Conservation (phyloP, 1,284 basidiomycete species). For the Ustilago bromivora region DNA sequence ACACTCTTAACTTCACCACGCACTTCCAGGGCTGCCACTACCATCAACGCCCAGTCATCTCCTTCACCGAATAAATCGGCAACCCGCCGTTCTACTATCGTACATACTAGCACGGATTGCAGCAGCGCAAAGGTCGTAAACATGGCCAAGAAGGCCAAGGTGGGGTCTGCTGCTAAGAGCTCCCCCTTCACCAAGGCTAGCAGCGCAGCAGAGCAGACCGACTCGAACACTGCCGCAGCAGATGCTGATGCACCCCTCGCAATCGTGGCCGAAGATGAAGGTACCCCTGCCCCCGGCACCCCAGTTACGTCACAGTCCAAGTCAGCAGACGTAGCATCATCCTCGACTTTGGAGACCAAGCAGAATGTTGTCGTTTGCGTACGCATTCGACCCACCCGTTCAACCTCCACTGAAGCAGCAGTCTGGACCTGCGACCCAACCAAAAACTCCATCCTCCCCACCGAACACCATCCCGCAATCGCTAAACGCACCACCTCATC, state of each 20-base stretch:
- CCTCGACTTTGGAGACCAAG: constrained; percentile 19
- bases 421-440: constrained; percentile 58
- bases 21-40: constrained; percentile 27
- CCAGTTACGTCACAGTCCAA: constrained; percentile 6
- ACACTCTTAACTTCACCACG: constrained; percentile 24
- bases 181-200: constrained; percentile 38
- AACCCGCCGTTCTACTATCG: constrained; percentile 25
- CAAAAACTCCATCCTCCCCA: constrained; percentile 58
- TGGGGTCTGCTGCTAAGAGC: constrained; percentile 37
- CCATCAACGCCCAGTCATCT: constrained; percentile 11
- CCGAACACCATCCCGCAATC: constrained; percentile 65
- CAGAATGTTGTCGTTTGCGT: constrained; percentile 69
- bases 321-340: constrained; percentile 9
- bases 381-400: constrained; percentile 52
- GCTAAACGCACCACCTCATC: constrained; percentile 60
- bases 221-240: background rate
- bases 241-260: constrained; percentile 19
- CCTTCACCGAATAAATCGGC: constrained; percentile 17
- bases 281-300: background rate
- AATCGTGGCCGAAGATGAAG: constrained; percentile 22
- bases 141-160: constrained; percentile 52
- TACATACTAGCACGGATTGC: constrained; percentile 8
- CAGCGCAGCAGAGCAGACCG: background rate
- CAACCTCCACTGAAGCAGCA: constrained; percentile 11
- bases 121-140: constrained; percentile 15